phyloP scores from a whole-genome alignment of 2,329 filamentous ascomycete genomes.

The Amauroascus verrucosus region DNA sequence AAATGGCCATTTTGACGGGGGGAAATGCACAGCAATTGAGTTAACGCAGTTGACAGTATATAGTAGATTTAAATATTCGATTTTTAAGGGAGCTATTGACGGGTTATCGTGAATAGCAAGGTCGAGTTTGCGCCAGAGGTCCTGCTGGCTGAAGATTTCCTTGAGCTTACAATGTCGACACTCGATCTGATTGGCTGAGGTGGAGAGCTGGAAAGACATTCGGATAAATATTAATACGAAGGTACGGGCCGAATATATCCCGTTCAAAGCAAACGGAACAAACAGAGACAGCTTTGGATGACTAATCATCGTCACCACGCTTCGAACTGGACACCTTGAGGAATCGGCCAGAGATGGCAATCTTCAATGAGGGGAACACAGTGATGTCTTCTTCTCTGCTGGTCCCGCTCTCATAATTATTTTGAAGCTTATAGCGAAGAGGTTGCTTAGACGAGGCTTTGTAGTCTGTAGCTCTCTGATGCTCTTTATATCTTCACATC shows the following conservation, averaged over 20 bases:
- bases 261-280: background rate
- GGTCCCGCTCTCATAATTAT: background rate
- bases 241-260: background rate
- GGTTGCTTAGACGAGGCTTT: background rate
- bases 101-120: no score
- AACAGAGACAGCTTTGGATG: conserved; percentile 1
- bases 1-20: conserved; percentile 28
- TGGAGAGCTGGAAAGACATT: background rate
- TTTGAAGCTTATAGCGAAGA: background rate
- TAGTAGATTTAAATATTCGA: background rate
- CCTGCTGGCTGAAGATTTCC: conserved; percentile 5
- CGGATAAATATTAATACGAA: conserved; percentile 9
- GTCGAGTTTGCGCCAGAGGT: background rate
- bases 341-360: background rate
- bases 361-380: conserved; percentile 5
- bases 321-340: conserved; percentile 11
- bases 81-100: no score
- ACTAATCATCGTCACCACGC: background rate
- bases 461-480: conserved; percentile 9
- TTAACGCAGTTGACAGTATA: background rate
- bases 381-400: conserved; percentile 1
- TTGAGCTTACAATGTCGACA: conserved; percentile 1
- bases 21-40: background rate
- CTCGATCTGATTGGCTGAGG: conserved; percentile 3
- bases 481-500: conserved; percentile 3